Evolutionary conservation across 768 basidiomycete genomes (phyloP).

Genomic region (Amanita pallidorosea): DNA sequence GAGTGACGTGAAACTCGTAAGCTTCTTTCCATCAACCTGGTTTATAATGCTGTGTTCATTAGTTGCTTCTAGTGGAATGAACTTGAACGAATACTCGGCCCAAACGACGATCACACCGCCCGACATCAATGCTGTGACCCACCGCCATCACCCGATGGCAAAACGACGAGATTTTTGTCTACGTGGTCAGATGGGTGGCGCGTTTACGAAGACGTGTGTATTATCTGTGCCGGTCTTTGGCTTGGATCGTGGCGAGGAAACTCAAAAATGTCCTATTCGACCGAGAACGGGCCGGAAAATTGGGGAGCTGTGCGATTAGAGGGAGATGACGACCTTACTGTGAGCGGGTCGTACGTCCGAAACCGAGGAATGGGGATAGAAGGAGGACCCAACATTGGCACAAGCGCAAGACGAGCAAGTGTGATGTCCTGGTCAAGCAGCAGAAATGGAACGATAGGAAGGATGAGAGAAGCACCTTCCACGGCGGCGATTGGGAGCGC

Average conservation of each 20-base stretch:
- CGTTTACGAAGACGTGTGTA: slow-evolving; percentile 77
- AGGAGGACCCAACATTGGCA: slow-evolving; percentile 35
- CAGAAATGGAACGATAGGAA: slow-evolving; percentile 14
- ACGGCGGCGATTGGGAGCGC: slow-evolving; percentile 12
- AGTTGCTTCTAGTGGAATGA: slow-evolving; percentile 56
- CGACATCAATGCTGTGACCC: slow-evolving; percentile 26
- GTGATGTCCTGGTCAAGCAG: slow-evolving; percentile 41
- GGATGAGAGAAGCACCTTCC: slow-evolving; percentile 22
- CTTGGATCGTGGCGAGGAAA: slow-evolving; percentile 54
- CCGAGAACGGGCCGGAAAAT: slow-evolving; percentile 33
- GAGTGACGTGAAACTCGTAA: slow-evolving; percentile 71
- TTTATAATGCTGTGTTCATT: not conserved
- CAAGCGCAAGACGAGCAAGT: slow-evolving; percentile 29
- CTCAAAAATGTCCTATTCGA: slow-evolving; percentile 36
- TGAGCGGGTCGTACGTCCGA: slow-evolving; percentile 33
- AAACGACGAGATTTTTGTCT: slow-evolving; percentile 27
- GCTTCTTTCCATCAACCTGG: slow-evolving; percentile 11
- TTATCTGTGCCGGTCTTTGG: slow-evolving; percentile 79
- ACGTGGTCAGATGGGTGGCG: slow-evolving; percentile 70
- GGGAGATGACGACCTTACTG: slow-evolving; percentile 51
- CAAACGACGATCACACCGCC: slow-evolving; percentile 29
- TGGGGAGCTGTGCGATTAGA: slow-evolving; percentile 53
- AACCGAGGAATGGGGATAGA: slow-evolving; percentile 65
- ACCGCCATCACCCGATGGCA: slow-evolving; percentile 17
- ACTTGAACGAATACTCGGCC: slow-evolving; percentile 55